Evolutionary conservation across 306 rosid species (phyloP).

Genomic region (Arachis stenosperma): DNA sequence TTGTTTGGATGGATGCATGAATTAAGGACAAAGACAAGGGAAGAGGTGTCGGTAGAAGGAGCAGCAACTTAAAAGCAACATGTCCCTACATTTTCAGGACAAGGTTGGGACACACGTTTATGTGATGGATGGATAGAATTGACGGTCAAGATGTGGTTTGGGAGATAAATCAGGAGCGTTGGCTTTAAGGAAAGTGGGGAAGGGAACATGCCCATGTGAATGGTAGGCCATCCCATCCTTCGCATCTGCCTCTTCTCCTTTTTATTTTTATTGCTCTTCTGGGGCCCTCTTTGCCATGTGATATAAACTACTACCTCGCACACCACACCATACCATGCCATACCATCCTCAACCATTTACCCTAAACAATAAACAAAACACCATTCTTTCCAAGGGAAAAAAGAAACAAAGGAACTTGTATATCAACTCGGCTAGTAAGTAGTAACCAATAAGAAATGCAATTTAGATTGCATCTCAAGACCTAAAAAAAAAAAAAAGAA

Average conservation of each 20-base stretch:
- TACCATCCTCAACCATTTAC: no score
- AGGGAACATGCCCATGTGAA: constrained; percentile 66
- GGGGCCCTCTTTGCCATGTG: not conserved
- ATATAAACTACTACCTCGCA: no score
- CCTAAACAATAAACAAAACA: no score
- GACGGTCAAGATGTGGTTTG: constrained; percentile 59
- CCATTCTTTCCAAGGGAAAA: no score
- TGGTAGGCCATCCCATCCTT: constrained; percentile 26
- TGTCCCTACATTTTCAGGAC: constrained; percentile 67
- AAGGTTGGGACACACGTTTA: constrained; percentile 60
- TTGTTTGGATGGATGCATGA: constrained; percentile 45
- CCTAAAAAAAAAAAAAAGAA: no score
- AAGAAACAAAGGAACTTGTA: no score
- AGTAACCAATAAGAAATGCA: no score
- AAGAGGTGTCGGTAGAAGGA: constrained; percentile 73
- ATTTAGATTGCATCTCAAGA: no score
- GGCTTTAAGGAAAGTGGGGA: constrained; percentile 39
- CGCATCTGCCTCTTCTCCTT: constrained; percentile 50
- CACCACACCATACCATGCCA: no score
- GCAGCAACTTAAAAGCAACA: constrained; percentile 70
- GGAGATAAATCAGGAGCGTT: constrained; percentile 56
- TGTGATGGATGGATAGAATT: not conserved
- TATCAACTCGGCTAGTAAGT: no score
- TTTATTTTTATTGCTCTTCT: constrained; percentile 22
- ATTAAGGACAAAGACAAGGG: constrained; percentile 77